Percentiles rank a stretch among this genome's conserved stretches.
These are phyloP conservation scores for Huiozyma sinensis DNA, from an alignment of 805 yeast genomes.

Conservation along the genomic window DNA sequence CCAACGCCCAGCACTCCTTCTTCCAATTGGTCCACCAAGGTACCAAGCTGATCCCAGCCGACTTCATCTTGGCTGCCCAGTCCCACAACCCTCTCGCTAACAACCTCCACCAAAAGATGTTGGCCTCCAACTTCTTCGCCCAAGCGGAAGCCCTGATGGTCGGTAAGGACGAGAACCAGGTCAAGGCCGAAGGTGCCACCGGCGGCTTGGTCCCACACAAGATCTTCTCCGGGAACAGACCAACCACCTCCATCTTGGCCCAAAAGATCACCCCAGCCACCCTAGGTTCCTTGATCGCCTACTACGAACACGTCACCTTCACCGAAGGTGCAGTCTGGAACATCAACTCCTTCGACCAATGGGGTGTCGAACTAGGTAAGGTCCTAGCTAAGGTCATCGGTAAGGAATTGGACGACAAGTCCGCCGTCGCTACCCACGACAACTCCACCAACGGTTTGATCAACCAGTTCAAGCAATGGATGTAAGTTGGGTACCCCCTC, in stretches of 20 bases:
- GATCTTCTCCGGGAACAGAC: slow-evolving; percentile 95
- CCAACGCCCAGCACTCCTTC: slow-evolving; percentile 98
- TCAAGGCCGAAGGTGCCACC: slow-evolving; percentile 79
- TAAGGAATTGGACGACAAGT: slow-evolving; percentile 62
- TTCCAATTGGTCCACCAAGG: slow-evolving; percentile 99
- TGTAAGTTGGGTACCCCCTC: slow-evolving; percentile 9
- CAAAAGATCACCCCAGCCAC: slow-evolving; percentile 95
- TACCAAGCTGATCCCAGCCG: slow-evolving; percentile 93
- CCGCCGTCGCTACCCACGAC: slow-evolving; percentile 61
- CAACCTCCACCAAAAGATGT: slow-evolving; percentile 93
- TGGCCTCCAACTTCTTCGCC: slow-evolving; percentile 98
- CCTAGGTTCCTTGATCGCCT: slow-evolving; percentile 91
- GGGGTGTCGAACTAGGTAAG: slow-evolving; percentile 99
- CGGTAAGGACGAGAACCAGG: slow-evolving; percentile 80
- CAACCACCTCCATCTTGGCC: slow-evolving; percentile 93
- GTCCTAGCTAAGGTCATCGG: slow-evolving; percentile 94
- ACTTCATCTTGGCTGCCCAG: slow-evolving; percentile 92
- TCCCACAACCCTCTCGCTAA: slow-evolving; percentile 94
- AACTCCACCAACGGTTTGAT: slow-evolving; percentile 85
- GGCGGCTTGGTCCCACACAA: slow-evolving; percentile 89
- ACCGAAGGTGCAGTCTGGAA: slow-evolving; percentile 99
- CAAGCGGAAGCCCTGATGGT: slow-evolving; percentile 97
- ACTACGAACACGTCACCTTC: slow-evolving; percentile 95
- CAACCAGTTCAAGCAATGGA: slow-evolving; percentile 91
- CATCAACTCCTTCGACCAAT: slow-evolving; percentile 98